Percentiles rank a stretch among this genome's conserved stretches.
Conservation (phyloP, 1,284 basidiomycete genomes). For the Agroathelia rolfsii region DNA sequence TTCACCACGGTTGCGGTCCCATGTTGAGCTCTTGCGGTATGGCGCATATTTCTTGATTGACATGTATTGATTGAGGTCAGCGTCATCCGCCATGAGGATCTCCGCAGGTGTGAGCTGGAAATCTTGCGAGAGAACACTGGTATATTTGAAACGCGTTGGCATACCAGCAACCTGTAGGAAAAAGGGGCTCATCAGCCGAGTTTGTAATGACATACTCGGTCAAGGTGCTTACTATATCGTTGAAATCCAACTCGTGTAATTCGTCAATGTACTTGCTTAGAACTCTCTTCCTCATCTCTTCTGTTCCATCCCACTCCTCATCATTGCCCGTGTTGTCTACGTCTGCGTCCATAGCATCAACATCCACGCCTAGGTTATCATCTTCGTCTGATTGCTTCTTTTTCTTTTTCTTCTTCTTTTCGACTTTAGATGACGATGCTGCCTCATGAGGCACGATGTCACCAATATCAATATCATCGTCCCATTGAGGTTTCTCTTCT, state of each 20-base stretch:
- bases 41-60: constrained; percentile 87
- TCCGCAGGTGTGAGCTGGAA: constrained; percentile 80
- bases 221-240: constrained; percentile 70
- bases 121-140: constrained; percentile 53
- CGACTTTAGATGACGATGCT: constrained; percentile 22
- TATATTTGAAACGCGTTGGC: constrained; percentile 92
- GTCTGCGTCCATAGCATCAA: constrained; percentile 72
- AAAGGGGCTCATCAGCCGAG: neutral
- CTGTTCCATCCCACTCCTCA: constrained; percentile 73
- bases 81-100: constrained; percentile 87
- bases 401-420: constrained; percentile 37
- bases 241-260: constrained; percentile 86
- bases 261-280: constrained; percentile 87
- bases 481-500: constrained; percentile 77
- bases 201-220: constrained; percentile 1
- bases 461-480: constrained; percentile 77
- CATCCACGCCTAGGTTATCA: constrained; percentile 41
- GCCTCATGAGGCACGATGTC: constrained; percentile 45
- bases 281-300: constrained; percentile 76
- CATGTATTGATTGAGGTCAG: constrained; percentile 87
- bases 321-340: constrained; percentile 26
- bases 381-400: constrained; percentile 31
- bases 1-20: constrained; percentile 57
- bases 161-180: constrained; percentile 68
- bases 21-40: constrained; percentile 59